Evolutionary conservation across 176 grass and related monocot species (phyloP).

Genomic region (sorghum (Sorghum bicolor)): Sorghum_bicolor_NCBIv3 NC_012871.2:3657001-3657500

Average conservation of each 20-base stretch:
- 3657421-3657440: neutral
- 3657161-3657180: neutral
- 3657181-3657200: neutral
- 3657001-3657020: neutral
- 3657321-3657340: neutral
- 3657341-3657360: neutral
- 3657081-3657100: constrained; percentile 5
- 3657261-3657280: neutral
- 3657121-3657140: constrained; percentile 14
- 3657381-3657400: neutral
- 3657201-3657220: neutral
- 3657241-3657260: neutral
- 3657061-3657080: constrained; percentile 7
- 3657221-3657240: neutral
- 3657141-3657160: neutral
- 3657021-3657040: neutral
- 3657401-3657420: neutral
- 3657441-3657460: neutral
- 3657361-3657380: neutral
- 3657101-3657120: neutral
- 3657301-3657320: neutral
- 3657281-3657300: neutral
- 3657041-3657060: neutral
- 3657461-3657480: neutral
- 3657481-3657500: too few relatives aligned